Base-by-base conservation (phyloP, 495 filamentous ascomycete species). In the Cercophora scortea region DNA sequence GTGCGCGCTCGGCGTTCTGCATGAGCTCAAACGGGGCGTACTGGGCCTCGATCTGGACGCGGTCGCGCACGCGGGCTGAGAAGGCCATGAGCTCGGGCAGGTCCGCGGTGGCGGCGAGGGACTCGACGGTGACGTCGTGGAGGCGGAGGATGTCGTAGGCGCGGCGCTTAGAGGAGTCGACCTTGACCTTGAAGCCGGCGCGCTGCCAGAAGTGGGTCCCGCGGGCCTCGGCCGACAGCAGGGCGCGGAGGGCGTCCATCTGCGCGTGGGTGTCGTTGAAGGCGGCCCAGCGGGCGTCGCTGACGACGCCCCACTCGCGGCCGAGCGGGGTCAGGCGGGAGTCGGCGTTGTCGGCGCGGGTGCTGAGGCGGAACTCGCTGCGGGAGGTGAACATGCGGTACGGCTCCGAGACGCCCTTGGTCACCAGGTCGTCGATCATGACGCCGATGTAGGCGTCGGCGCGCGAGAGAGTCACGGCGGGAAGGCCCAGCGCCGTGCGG, bases 311-410 rank as follows among this genome's bases (percentile, higher is more conserved):
- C 49, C 84, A 87, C 0, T 73, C 71, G 47, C 86, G 82, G 12
- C 90, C 93, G 64, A 82, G 82, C 7, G 79, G 78, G 4, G 94
- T 97, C 17, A 98, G 80, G 8, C 93, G 85, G 4, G 84, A 61
- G 69, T 98, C 93, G 40, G 93, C 93, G 65, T 98, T 97, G 73
- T 98, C 93, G 46, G 91, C 81, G 49, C 93, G 84, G 8, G 88
- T 82, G 34, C 83, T 86, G 77, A 98, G 90, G 45, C 93, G 88
- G 72, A 94, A 98, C 68, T 98, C 93, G 71, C 84, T 91, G 51
- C 93, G 85, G 15, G 89, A 89, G 8, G 93, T 97, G 75, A 98
- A 98, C 94, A 98, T 97, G 54, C 93, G 83, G 71, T 98, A 98
- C 0, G 93, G 93, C 69, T 98, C 93, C 8, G 87, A 89, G 11